phyloP scores from a whole-genome alignment of 345 rosid species.

The Psidium friedrichsthalianum region DNA sequence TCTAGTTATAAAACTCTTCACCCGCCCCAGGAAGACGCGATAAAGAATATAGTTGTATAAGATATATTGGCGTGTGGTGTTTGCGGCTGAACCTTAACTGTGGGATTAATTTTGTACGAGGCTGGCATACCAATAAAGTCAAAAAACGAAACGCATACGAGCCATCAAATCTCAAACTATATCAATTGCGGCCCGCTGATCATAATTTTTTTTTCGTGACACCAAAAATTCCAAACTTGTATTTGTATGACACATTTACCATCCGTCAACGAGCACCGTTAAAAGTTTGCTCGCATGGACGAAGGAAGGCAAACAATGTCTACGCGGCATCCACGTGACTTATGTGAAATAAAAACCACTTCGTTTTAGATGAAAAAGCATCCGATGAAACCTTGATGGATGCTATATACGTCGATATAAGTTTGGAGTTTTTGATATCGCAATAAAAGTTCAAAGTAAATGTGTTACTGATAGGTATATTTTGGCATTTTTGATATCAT shows the following conservation, averaged over 20 bases:
- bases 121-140: not conserved
- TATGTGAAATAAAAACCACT: not conserved
- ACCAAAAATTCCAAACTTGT: not conserved
- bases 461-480: not conserved
- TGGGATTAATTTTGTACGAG: not conserved
- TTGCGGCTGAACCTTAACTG: not conserved
- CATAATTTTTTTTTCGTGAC: not conserved
- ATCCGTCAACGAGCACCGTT: not conserved
- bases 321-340: not conserved
- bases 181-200: not conserved
- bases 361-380: not conserved
- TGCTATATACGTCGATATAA: not conserved
- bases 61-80: not conserved
- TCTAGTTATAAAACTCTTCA: too few relatives aligned
- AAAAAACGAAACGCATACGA: not conserved
- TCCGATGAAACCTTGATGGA: not conserved
- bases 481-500: not conserved
- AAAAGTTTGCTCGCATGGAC: not conserved
- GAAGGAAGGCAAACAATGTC: not conserved
- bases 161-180: not conserved
- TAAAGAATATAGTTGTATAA: not conserved
- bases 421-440: not conserved
- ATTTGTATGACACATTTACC: rapidly evolving
- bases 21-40: too few relatives aligned
- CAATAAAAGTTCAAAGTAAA: not conserved